Evolutionary conservation across 2,329 filamentous ascomycete genomes (phyloP).

Genomic region (Cercospora citrullina): DNA sequence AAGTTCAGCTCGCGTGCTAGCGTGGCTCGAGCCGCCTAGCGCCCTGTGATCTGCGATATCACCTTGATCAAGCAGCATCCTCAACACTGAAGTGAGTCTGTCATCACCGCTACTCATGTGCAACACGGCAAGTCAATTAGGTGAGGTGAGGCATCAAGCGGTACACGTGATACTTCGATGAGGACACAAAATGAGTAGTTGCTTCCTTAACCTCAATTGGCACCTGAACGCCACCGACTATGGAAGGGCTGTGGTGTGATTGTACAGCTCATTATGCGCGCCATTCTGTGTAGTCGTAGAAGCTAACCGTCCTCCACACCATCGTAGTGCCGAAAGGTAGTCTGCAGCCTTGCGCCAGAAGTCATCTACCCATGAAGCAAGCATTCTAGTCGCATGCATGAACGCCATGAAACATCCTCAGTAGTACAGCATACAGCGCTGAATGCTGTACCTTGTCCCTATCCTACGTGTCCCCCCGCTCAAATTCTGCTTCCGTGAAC

Average conservation of each 20-base stretch:
- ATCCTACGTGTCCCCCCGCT: constrained; percentile 5
- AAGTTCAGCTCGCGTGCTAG: constrained; percentile 3
- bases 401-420: constrained; percentile 24
- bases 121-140: not conserved
- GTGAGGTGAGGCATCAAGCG: not conserved
- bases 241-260: constrained; percentile 13
- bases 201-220: not conserved
- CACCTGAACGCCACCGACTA: constrained; percentile 13
- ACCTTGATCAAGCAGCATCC: not conserved
- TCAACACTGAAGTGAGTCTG: not conserved
- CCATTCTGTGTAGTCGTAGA: constrained; percentile 24
- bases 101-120: not conserved
- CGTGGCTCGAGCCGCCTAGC: not conserved
- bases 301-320: constrained; percentile 25
- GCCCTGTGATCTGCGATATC: not conserved
- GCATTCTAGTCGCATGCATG: constrained; percentile 29
- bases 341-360: constrained; percentile 25
- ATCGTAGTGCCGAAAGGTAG: constrained; percentile 10
- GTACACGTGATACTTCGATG: not conserved
- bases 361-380: constrained; percentile 29
- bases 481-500: not conserved
- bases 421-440: constrained; percentile 19
- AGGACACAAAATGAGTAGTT: not conserved
- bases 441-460: constrained; percentile 20
- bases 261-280: constrained; percentile 25